phyloP scores from a whole-genome alignment of 2,329 filamentous ascomycete genomes.

The Blastomyces percursus region DNA sequence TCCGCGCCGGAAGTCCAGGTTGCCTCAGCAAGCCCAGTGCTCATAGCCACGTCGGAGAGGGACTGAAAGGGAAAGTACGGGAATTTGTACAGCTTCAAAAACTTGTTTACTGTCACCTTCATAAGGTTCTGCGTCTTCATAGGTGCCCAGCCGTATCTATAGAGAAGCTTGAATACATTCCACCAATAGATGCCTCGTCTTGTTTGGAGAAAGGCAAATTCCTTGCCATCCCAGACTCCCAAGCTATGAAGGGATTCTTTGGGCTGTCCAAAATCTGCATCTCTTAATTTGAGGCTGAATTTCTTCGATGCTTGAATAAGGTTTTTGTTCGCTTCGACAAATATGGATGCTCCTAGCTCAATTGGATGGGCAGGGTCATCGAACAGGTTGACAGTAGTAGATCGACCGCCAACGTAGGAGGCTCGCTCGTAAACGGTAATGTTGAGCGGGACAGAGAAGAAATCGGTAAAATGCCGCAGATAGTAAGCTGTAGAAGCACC shows the following conservation, averaged over 20 bases:
- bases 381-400: constrained; percentile 71
- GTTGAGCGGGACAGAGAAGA: constrained; percentile 52
- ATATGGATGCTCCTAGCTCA: constrained; percentile 86
- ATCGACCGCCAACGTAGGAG: constrained; percentile 68
- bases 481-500: constrained; percentile 82
- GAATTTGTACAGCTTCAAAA: constrained; percentile 67
- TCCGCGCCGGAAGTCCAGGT: constrained; percentile 64
- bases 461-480: constrained; percentile 57
- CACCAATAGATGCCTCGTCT: constrained; percentile 59
- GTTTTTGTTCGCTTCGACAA: constrained; percentile 74
- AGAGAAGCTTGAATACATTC: constrained; percentile 67
- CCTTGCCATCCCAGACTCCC: constrained; percentile 72
- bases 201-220: constrained; percentile 58
- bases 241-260: constrained; percentile 42
- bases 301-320: constrained; percentile 59
- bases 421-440: constrained; percentile 82
- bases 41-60: constrained; percentile 55
- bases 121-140: constrained; percentile 62
- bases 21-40: constrained; percentile 54
- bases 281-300: constrained; percentile 56
- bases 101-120: constrained; percentile 57
- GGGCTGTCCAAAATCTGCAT: constrained; percentile 39
- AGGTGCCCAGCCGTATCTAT: constrained; percentile 74
- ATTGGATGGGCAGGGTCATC: constrained; percentile 56
- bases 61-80: constrained; percentile 78